These are phyloP conservation scores for Huntiella savannae DNA, from an alignment of 2,329 filamentous ascomycete genomes.

Conservation along the genomic window DNA sequence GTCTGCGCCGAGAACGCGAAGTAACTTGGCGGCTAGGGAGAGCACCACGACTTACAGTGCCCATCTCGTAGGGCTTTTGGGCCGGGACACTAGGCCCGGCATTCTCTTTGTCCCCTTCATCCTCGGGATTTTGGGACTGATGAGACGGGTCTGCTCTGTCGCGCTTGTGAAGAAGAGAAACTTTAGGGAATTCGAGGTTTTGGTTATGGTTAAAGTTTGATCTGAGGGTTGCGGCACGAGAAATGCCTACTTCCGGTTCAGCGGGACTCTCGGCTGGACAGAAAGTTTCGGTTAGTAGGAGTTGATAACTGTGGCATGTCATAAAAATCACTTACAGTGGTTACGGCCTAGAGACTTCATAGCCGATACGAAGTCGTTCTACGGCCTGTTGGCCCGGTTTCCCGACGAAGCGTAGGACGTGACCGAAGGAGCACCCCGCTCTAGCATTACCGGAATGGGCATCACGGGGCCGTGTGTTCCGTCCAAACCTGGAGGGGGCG, in stretches of 20 bases:
- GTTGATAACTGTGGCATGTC: background rate
- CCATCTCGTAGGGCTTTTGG: background rate
- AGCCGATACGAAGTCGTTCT: slow-evolving; percentile 11
- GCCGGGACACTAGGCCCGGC: background rate
- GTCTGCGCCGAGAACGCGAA: background rate
- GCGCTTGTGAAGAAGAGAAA: background rate
- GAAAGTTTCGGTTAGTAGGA: background rate
- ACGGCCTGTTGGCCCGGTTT: slow-evolving; percentile 6
- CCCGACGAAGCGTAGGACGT: background rate
- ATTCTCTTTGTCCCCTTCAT: background rate
- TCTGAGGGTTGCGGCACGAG: background rate
- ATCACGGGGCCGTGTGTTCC: background rate
- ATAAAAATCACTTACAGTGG: slow-evolving; percentile 1
- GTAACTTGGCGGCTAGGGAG: background rate
- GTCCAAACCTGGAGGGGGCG: background rate
- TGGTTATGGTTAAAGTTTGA: background rate
- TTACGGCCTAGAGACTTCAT: slow-evolving; percentile 11
- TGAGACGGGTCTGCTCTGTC: background rate
- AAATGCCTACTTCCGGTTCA: background rate
- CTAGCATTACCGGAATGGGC: background rate
- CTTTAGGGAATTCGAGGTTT: background rate
- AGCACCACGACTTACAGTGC: slow-evolving; percentile 1
- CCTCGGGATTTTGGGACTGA: background rate
- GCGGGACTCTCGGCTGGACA: background rate
- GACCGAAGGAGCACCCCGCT: background rate